Base-by-base conservation (phyloP, 2,329 filamentous ascomycete genomes). In the Zelopaecilomyces penicillatus region DNA sequence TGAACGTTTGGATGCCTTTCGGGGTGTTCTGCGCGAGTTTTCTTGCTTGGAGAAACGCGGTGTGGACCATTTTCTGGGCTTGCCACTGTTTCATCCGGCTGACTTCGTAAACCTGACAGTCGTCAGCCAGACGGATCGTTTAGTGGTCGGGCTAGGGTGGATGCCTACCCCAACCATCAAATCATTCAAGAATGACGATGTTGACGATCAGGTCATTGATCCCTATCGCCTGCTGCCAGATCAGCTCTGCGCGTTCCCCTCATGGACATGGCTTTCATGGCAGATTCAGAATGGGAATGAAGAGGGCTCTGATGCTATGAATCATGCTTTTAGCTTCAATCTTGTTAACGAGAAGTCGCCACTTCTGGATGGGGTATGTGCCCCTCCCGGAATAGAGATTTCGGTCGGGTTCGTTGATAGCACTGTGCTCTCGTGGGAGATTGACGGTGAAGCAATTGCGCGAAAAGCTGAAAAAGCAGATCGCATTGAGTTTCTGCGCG, bases 251-350 rank as follows among this genome's bases (percentile, higher is more conserved):
- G 42, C 53, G 3, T 64, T 61, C 37, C 64, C 64, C 2, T 66
- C 64, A 0, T 66, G 64, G 64, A 63, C 62, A 4, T 66, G 64
- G 64, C 57, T 66, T 5, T 55, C 61, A 4, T 66, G 64, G 64
- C 57, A 55, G 28, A 48, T 57, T 6, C 55, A 60, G 4, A 43
- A 50, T 2, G 56, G 54, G 3, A 53, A 52, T 35, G 45, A 54
- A 8, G 19, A 19, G 19, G 53, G 50, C n/a, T 45, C 41, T 33
- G 39, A 12, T 26, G 28, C 39, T 3, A 30, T 29, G 2, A 37
- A 45, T 32, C 29, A 48, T 26, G 39, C 46, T 32, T 60, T 66
- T 47, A 55, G 55, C 42, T 56, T 65, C 37, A 59, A 57, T 38
- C 57, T 63, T 44, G 55, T 63, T 4, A 54, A 51, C 26, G 56